phyloP scores from a whole-genome alignment of 2,329 filamentous ascomycete species.

The Camillea tinctor region DNA sequence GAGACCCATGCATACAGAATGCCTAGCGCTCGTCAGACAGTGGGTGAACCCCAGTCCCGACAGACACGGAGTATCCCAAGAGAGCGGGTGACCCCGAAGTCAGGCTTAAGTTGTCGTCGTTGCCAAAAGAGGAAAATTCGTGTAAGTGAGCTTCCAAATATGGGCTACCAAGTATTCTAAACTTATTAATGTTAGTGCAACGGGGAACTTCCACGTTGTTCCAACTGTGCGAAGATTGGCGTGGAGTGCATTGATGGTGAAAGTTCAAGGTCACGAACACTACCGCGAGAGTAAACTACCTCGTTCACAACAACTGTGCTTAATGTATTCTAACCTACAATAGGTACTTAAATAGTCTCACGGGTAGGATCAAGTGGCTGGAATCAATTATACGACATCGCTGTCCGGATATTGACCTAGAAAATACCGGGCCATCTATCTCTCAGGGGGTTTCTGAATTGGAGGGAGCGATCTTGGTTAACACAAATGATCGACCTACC shows the following conservation, averaged over 20 bases:
- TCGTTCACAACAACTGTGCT: background rate
- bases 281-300: constrained; percentile 41
- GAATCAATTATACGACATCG: constrained; percentile 42
- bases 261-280: constrained; percentile 14
- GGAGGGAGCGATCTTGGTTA: background rate
- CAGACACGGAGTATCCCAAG: background rate
- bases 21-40: background rate
- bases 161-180: background rate
- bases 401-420: constrained; percentile 43
- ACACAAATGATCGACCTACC: constrained; percentile 12
- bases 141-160: constrained; percentile 27
- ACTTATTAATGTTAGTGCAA: constrained; percentile 8
- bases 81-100: constrained; percentile 7
- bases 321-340: background rate
- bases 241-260: constrained; percentile 15
- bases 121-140: constrained; percentile 52
- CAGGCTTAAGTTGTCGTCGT: constrained; percentile 13
- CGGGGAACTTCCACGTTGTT: constrained; percentile 13
- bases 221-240: constrained; percentile 10
- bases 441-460: background rate
- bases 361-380: constrained; percentile 41
- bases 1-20: background rate
- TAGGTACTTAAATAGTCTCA: constrained; percentile 11
- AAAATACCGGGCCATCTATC: constrained; percentile 7
- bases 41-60: background rate